These are phyloP conservation scores for Chaetomium sp. DNA, from an alignment of 2,329 filamentous ascomycete species.

Conservation along the genomic window DNA sequence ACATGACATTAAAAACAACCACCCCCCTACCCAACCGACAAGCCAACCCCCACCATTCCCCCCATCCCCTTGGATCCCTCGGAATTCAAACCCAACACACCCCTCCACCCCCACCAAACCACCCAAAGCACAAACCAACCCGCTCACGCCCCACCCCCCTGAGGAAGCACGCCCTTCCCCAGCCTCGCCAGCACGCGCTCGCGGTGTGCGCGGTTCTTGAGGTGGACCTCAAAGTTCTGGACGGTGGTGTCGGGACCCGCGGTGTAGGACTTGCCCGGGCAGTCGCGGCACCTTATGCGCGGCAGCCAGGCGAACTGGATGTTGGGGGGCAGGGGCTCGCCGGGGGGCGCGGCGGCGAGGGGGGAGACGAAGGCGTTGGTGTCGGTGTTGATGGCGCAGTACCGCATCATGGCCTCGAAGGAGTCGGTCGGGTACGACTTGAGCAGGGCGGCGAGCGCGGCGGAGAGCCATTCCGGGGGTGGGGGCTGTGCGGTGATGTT, in stretches of 20 bases:
- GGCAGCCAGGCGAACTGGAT: conserved; percentile 83
- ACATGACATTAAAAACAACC: background rate
- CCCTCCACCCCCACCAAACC: background rate
- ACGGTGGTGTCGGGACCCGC: conserved; percentile 83
- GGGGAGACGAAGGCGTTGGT: conserved; percentile 66
- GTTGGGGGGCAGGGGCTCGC: conserved; percentile 59
- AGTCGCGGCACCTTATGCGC: conserved; percentile 88
- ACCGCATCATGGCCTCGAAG: conserved; percentile 91
- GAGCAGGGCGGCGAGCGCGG: conserved; percentile 70
- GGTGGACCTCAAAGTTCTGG: conserved; percentile 88
- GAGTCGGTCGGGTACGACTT: conserved; percentile 76
- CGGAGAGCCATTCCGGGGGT: conserved; percentile 81
- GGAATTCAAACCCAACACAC: background rate
- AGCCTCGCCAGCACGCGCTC: conserved; percentile 62
- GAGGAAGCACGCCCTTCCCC: background rate
- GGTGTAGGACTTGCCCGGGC: conserved; percentile 91
- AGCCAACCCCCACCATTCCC: background rate
- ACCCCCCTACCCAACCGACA: background rate
- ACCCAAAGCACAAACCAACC: background rate
- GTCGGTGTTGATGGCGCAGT: conserved; percentile 74
- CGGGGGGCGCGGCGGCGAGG: conserved; percentile 35
- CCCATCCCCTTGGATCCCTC: background rate
- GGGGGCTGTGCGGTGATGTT: conserved; percentile 61
- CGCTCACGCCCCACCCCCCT: background rate
- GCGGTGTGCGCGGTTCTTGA: conserved; percentile 81